Base-by-base conservation (phyloP, 2,329 filamentous ascomycete genomes). In the Sporothrix humicola region DNA sequence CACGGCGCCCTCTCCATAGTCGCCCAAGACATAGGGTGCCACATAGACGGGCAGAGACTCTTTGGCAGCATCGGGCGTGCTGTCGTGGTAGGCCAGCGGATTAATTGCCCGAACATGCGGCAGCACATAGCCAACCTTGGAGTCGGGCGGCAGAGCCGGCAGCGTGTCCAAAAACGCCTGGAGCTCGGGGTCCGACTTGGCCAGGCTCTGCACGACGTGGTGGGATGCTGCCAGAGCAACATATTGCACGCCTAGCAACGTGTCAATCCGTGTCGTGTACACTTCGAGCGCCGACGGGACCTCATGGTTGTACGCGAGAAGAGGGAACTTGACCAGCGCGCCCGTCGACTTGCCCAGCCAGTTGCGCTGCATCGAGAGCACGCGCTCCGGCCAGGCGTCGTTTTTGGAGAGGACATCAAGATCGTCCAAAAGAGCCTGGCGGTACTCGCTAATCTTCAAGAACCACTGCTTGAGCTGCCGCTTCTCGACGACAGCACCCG, bases 391-490 rank as follows among this genome's bases (percentile, higher is more conserved):
- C 94, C 94, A 97, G 23, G 87, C 87, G 2, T 86, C 87, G 17
- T 89, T 83, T 76, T 88, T 84, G 13, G 88, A 85, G 50, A 97
- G 85, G 3, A 84, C 82, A 44, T 93, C 88, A 0, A 97, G 85
- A 75, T 93, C 93, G 42, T 90, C 84, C 37, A 97, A 83, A 8
- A 97, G 83, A 3, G 88, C 85, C 72, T 95, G 90, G 75, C 92
- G 90, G 79, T 93, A 96, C 68, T 89, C 88, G 3, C 93, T 95
- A 78, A 96, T 97, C 75, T 90, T 90, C 76, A 97, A 89, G 80
- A 97, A 97, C 94, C 94, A 97, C 81, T 97, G 94, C 82, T 92
- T 93, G 66, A 97, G 84, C 77, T 89, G 88, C 74, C 89, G 85
- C 82, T 94, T 92, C 82, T 96, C 92, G 20, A 97, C 93, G 80